These are phyloP conservation scores for Ogataea angusta DNA, from an alignment of 805 yeast species.

Conservation along the genomic window DNA sequence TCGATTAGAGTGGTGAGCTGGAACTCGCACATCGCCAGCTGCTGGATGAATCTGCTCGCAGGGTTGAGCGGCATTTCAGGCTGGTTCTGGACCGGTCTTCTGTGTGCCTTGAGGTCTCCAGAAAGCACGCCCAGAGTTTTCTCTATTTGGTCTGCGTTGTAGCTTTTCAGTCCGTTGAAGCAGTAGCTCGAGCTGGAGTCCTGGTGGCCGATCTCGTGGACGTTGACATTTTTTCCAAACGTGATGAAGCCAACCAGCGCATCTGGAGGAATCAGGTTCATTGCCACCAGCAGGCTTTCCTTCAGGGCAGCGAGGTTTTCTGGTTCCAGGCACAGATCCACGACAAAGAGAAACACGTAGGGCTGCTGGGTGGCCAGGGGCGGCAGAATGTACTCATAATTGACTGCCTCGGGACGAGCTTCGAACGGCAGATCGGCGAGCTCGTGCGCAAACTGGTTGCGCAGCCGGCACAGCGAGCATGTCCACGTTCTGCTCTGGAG, in stretches of 20 bases:
- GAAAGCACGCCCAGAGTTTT: slow-evolving; percentile 44
- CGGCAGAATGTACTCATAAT: slow-evolving; percentile 48
- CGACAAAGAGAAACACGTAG: slow-evolving; percentile 50
- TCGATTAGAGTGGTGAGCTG: slow-evolving; percentile 48
- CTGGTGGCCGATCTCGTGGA: slow-evolving; percentile 48
- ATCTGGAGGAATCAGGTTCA: slow-evolving; percentile 47
- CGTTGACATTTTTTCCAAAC: slow-evolving; percentile 56
- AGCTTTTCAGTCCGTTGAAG: slow-evolving; percentile 57
- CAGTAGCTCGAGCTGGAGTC: slow-evolving; percentile 36
- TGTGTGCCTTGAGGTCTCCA: slow-evolving; percentile 25
- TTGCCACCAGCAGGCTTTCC: slow-evolving; percentile 44
- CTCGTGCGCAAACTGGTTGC: slow-evolving; percentile 38
- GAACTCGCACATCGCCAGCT: slow-evolving; percentile 48
- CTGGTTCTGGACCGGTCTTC: slow-evolving; percentile 10
- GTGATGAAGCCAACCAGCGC: slow-evolving; percentile 56
- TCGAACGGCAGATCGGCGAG: slow-evolving; percentile 34
- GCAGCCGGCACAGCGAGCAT: slow-evolving; percentile 53
- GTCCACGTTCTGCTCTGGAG: slow-evolving; percentile 40
- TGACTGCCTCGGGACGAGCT: slow-evolving; percentile 38
- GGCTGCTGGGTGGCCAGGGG: slow-evolving; percentile 32
- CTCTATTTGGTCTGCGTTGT: slow-evolving; percentile 46
- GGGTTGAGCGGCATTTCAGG: slow-evolving; percentile 23
- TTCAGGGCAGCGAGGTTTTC: slow-evolving; percentile 52
- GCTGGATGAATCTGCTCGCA: slow-evolving; percentile 44
- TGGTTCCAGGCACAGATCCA: slow-evolving; percentile 52